Percentiles rank a stretch among this genome's conserved stretches.
phyloP scores from a whole-genome alignment of 1,284 basidiomycete genomes.

The Cutaneotrichosporon cyanovorans region DNA sequence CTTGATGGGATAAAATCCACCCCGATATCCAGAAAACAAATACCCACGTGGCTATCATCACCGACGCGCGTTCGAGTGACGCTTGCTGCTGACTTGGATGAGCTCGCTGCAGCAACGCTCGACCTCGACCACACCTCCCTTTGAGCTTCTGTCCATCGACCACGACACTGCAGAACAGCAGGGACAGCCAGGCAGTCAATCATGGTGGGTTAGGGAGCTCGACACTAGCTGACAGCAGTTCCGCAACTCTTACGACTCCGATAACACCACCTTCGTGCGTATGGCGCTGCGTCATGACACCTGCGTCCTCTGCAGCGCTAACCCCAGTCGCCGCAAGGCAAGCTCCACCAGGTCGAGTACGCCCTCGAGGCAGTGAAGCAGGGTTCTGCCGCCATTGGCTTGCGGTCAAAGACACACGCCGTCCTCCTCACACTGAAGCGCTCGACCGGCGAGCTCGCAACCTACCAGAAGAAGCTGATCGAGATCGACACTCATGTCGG shows the following conservation, averaged over 20 bases:
- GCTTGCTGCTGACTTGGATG: not conserved
- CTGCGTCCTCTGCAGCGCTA: not conserved
- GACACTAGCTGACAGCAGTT: slow-evolving; percentile 54
- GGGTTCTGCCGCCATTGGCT: slow-evolving; percentile 92
- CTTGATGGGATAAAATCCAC: slow-evolving; percentile 10
- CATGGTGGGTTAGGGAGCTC: slow-evolving; percentile 11
- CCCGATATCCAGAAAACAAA: slow-evolving; percentile 11
- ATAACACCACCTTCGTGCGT: slow-evolving; percentile 50
- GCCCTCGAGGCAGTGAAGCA: slow-evolving; percentile 99
- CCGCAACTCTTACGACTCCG: slow-evolving; percentile 17
- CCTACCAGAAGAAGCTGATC: slow-evolving; percentile 99
- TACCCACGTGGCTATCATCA: slow-evolving; percentile 7
- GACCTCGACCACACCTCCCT: no score
- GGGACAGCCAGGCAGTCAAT: slow-evolving; percentile 8
- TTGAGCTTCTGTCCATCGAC: not conserved
- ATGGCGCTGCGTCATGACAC: not conserved
- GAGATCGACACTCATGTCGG: slow-evolving; percentile 98
- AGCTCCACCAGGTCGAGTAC: slow-evolving; percentile 84
- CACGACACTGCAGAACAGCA: not conserved
- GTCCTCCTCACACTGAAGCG: slow-evolving; percentile 92
- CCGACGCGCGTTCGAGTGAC: slow-evolving; percentile 3
- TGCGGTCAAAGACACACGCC: slow-evolving; percentile 91
- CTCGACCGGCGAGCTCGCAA: slow-evolving; percentile 96
- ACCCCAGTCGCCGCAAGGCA: slow-evolving; percentile 41
- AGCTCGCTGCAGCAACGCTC: no score